phyloP scores from a whole-genome alignment of 768 basidiomycete species.

The Sarcomyxa edulis region DNA sequence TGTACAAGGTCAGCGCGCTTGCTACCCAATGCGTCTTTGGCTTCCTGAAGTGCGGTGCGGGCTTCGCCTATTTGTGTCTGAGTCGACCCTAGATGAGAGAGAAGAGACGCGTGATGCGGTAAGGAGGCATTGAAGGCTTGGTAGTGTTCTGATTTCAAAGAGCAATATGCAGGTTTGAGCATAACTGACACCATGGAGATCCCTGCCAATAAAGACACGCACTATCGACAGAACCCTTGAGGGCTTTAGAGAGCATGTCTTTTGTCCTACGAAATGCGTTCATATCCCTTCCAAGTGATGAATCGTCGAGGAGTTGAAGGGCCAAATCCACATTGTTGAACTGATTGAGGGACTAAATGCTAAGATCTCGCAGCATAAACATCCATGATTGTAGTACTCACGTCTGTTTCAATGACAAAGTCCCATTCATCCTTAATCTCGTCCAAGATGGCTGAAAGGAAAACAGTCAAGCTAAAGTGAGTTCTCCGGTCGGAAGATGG shows the following conservation, averaged over 20 bases:
- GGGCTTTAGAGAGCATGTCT: conserved; percentile 67
- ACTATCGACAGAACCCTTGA: conserved; percentile 89
- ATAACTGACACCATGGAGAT: conserved; percentile 2
- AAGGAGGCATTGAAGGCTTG: conserved; percentile 93
- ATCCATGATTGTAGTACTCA: too few species aligned
- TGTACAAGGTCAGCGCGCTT: conserved; percentile 88
- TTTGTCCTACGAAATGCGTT: conserved; percentile 75
- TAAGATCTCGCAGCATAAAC: too few species aligned
- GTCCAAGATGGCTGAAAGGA: conserved; percentile 64
- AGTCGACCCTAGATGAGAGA: conserved; percentile 65
- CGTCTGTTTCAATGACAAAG: conserved; percentile 77
- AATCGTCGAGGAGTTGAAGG: conserved; percentile 78
- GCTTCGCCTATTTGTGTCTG: conserved; percentile 74
- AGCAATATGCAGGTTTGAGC: conserved; percentile 5
- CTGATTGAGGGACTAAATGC: too few species aligned
- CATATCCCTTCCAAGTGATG: conserved; percentile 68
- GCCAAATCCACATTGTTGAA: conserved; percentile 96
- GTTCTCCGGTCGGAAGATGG: not conserved
- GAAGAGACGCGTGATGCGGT: conserved; percentile 80
- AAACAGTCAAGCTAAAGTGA: conserved; percentile 3
- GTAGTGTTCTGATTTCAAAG: conserved; percentile 66
- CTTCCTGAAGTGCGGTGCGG: conserved; percentile 66
- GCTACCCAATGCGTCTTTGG: conserved; percentile 72
- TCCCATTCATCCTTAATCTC: conserved; percentile 90
- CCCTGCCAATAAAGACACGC: conserved; percentile 27